Evolutionary conservation across 2,329 filamentous ascomycete genomes (phyloP).

Genomic region (Fusarium mexicanum): DNA sequence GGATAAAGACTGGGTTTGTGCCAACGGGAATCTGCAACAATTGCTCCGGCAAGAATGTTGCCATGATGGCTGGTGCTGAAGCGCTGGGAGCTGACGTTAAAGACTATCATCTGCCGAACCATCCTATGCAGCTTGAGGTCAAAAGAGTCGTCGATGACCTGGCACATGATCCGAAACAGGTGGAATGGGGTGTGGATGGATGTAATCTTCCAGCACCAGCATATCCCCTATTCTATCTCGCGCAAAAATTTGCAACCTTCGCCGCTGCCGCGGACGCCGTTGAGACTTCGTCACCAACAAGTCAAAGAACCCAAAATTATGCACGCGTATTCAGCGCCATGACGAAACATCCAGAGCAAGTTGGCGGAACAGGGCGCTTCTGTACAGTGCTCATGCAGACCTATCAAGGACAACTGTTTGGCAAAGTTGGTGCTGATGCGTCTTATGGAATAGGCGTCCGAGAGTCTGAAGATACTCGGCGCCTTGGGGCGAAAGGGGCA

Average conservation of each 20-base stretch:
- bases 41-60: conserved; percentile 60
- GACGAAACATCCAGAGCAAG: conserved; percentile 53
- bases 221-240: conserved; percentile 50
- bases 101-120: conserved; percentile 49
- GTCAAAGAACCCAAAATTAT: conserved; percentile 36
- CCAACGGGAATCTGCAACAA: conserved; percentile 55
- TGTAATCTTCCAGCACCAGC: conserved; percentile 60
- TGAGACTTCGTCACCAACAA: neutral
- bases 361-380: conserved; percentile 57
- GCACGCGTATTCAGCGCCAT: conserved; percentile 55
- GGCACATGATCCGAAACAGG: conserved; percentile 37
- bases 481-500: conserved; percentile 49
- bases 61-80: conserved; percentile 56
- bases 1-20: conserved; percentile 51
- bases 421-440: conserved; percentile 60
- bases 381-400: conserved; percentile 56
- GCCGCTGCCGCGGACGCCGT: conserved; percentile 46
- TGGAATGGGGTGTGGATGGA: conserved; percentile 57
- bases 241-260: conserved; percentile 49
- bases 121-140: conserved; percentile 54
- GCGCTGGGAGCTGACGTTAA: conserved; percentile 46
- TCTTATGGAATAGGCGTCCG: conserved; percentile 58
- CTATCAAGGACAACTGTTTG: conserved; percentile 52
- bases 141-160: conserved; percentile 50
- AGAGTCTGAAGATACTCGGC: conserved; percentile 49